Conservation (phyloP, 108 stramenopile genomes). For the Pseudonitzschia pungens region DNA sequence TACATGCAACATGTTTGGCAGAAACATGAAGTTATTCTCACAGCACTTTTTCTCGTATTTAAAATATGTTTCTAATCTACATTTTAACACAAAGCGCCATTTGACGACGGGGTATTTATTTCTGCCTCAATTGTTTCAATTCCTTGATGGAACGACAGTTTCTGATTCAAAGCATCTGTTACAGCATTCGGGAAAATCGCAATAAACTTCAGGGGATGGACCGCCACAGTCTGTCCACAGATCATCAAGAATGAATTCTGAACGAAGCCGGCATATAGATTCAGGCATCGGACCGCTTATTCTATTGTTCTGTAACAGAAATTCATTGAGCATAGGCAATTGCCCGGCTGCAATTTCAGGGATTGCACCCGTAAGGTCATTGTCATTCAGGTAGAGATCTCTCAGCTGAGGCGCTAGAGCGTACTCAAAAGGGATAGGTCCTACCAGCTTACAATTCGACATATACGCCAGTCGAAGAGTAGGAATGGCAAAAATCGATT, state of each 20-base stretch:
- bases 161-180: slow-evolving; percentile 47
- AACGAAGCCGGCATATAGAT: slow-evolving; percentile 40
- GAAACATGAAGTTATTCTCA: no score
- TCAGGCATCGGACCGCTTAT: slow-evolving; percentile 44
- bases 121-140: no score
- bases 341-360: slow-evolving; percentile 39
- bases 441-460: slow-evolving; percentile 37
- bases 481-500: slow-evolving; percentile 27
- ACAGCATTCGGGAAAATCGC: slow-evolving; percentile 53
- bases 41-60: no score
- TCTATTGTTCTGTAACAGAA: slow-evolving; percentile 39
- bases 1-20: no score
- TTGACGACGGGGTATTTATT: neutral
- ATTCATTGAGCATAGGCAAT: slow-evolving; percentile 35
- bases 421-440: slow-evolving; percentile 28
- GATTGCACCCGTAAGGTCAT: slow-evolving; percentile 53
- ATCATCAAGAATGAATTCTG: slow-evolving; percentile 37
- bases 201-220: slow-evolving; percentile 38
- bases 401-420: slow-evolving; percentile 28
- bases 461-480: slow-evolving; percentile 41
- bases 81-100: neutral
- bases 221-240: slow-evolving; percentile 52
- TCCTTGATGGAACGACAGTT: neutral
- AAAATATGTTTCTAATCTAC: neutral
- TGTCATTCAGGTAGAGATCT: slow-evolving; percentile 57